Conservation (phyloP, 148 eudicot genomes). For the Cornus suecica region DNA sequence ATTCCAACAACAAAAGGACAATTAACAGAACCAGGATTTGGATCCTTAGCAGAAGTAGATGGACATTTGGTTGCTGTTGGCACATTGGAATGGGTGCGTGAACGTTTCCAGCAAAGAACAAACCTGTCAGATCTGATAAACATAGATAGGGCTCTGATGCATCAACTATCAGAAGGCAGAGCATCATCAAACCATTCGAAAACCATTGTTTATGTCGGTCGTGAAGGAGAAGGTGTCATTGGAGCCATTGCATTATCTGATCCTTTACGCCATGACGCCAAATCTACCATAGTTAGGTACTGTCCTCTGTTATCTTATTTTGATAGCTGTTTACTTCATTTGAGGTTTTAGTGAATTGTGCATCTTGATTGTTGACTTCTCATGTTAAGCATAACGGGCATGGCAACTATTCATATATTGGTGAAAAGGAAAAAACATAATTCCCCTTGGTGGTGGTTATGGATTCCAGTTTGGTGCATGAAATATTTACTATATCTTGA, state of each 20-base stretch:
- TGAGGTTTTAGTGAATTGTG: not conserved
- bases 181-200: constrained; percentile 52
- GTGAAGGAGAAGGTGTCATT: constrained; percentile 86
- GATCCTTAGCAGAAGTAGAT: constrained; percentile 89
- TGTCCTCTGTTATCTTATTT: constrained; percentile 1
- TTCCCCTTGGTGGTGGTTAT: not conserved
- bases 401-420: not conserved
- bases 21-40: constrained; percentile 89
- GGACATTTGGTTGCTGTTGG: constrained; percentile 92
- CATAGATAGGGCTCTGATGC: constrained; percentile 51
- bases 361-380: not conserved
- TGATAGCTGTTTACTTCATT: not conserved
- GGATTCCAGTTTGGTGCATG: not conserved
- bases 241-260: constrained; percentile 89
- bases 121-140: constrained; percentile 36
- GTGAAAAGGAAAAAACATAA: too few species aligned
- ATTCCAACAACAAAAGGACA: constrained; percentile 74
- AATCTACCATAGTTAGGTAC: constrained; percentile 65
- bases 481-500: not conserved
- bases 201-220: constrained; percentile 81
- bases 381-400: not conserved
- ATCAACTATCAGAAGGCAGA: constrained; percentile 24
- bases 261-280: constrained; percentile 69
- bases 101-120: constrained; percentile 56
- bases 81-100: constrained; percentile 69